Conservation (phyloP, 495 filamentous ascomycete species). For the Penicillium salamii region DNA sequence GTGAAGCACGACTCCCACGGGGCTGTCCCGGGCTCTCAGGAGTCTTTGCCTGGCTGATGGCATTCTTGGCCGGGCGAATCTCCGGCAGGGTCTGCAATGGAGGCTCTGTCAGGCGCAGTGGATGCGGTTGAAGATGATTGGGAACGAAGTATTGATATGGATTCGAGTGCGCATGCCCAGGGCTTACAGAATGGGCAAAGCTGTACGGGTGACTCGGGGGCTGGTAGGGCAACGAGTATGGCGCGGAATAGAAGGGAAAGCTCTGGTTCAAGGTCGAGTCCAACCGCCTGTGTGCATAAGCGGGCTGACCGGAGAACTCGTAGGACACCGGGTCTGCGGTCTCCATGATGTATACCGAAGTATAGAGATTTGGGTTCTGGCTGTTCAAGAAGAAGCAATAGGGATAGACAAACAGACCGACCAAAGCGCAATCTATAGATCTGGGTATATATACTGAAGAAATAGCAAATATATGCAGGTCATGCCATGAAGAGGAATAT, state of each 20-base stretch:
- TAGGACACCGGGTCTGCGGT: constrained; percentile 44
- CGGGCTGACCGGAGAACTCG: constrained; percentile 39
- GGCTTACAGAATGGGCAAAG: constrained; percentile 30
- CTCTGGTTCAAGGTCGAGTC: constrained; percentile 31
- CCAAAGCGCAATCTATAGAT: constrained; percentile 11
- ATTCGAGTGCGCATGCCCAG: constrained; percentile 33
- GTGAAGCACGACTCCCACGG: constrained; percentile 3
- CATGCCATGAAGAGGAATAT: constrained; percentile 10
- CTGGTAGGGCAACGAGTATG: constrained; percentile 39
- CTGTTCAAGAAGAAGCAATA: constrained; percentile 12
- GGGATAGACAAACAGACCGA: constrained; percentile 14
- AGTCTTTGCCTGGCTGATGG: constrained; percentile 33
- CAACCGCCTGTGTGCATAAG: constrained; percentile 38
- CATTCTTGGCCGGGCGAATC: constrained; percentile 43
- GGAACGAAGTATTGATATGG: constrained; percentile 37
- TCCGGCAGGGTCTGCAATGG: constrained; percentile 34
- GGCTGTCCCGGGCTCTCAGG: constrained; percentile 10
- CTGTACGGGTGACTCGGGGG: constrained; percentile 37
- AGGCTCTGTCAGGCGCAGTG: constrained; percentile 34
- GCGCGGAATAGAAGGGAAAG: constrained; percentile 39
- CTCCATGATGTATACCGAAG: constrained; percentile 31
- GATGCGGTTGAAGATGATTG: constrained; percentile 28
- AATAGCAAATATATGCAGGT: constrained; percentile 18
- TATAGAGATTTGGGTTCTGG: constrained; percentile 16
- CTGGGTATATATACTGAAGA: constrained; percentile 7